Base-by-base conservation (phyloP, 2,329 filamentous ascomycete species). In the Chaetomium sp. region DNA sequence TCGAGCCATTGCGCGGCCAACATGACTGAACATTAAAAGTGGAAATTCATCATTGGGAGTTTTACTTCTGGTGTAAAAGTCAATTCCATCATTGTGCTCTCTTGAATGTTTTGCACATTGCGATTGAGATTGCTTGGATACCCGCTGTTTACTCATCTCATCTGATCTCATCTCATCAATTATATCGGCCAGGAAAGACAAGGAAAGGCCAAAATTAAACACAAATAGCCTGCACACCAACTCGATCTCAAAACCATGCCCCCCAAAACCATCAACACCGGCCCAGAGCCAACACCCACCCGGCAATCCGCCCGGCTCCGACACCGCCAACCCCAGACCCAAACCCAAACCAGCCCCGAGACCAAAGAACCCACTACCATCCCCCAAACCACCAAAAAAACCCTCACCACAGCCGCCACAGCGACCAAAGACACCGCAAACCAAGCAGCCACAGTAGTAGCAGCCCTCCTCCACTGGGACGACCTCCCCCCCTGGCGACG, bases 401-500 rank as follows among this genome's bases (percentile, higher is more conserved):
- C 48, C 33, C 10, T 38, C 8, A 36, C 32, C 47, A 35, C 42
- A 19, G 11, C 42, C 41, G 12, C 32, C 6, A 14, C 40, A 14
- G 40, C 40, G 5, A 43, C 55, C 11, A 43, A 53, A 38, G 42
- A 67, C 42, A 64, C 68, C 45, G 64, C 66, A 56, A 41, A 57
- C 5, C 48, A 57, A 34, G 38, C 72, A 53, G 77, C 79, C 58
- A 59, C 67, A 6, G 74, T 19, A 10, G 33, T 11, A 32, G 32
- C 12, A 10, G 12, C 38, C n/a, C 69, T 80, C 37, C 61, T 80
- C n/a, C 69, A 74, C 55, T 84, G 80, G 80, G 77, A 83, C 61
- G 79, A 83, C 53, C 76, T 84, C 8, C 78, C 79, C 10, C 59
- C 70, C 53, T 84, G 81, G 81, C 79, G 79, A 45, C 79, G 79